Evolutionary conservation across 2,329 filamentous ascomycete genomes (phyloP), one percentile per base, ranked within the genome.

Genomic region (Exophiala aquamarina): DNA sequence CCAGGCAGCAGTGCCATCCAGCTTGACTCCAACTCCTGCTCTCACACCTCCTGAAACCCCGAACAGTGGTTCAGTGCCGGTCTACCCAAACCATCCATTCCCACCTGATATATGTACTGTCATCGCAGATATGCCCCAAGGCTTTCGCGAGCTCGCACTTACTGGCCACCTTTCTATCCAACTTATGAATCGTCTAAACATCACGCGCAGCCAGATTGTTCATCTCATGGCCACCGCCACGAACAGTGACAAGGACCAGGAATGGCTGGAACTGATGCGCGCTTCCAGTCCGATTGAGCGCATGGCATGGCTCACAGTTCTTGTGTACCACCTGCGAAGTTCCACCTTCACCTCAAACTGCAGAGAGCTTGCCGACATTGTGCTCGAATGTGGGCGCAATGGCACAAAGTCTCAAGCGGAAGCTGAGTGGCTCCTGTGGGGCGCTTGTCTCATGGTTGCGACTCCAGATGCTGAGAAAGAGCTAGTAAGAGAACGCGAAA

Each of bases 51-150:
- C 23, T 11, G 23, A 26, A 26, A 26, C 23, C 11, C 23, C 23
- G 11, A 26, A 26, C 6, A 13, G 20, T 37, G 18, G 11, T 8
- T 9, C n/a, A 41, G 18, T n/a, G 14, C 33, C 62, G 60, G 61
- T 79, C 79, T 57, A 68, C 68, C 54, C 50, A 39, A 41, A 11
- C 3, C 44, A 51, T 33, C 54, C 54, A 4, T 54, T 54, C 26
- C 33, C 50, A 11, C 37, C 47, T 14, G 47, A 49, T 11, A 13
- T 54, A 5, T 56, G 47, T 28, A 40, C 15, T 11, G 32, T 41
- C 21, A 37, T 56, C 34, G 37, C 50, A 35, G 33, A 42, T 11
- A 18, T 56, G 17, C 51, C 47, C 10, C 36, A 44, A 38, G 54
- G 54, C 8, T 56, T 56, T 29, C 43, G 45, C 21, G 54, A 51